Conservation (phyloP, 495 filamentous ascomycete genomes). For the Zalerion maritima region DNA sequence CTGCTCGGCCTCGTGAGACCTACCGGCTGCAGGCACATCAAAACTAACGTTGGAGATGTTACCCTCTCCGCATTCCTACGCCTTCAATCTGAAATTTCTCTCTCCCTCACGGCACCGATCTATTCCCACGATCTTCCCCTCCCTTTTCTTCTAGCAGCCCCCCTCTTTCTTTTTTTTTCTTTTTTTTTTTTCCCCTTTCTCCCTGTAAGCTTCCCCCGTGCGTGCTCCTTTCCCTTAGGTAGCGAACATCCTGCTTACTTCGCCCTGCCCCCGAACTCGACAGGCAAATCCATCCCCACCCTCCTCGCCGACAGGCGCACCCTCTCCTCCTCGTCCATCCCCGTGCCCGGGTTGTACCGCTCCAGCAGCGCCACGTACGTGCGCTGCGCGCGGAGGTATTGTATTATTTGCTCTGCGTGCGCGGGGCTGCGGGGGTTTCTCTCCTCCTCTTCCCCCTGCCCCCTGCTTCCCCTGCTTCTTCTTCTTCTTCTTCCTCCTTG, state of each 20-base stretch:
- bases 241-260: slow-evolving; percentile 1
- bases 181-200: slow-evolving; percentile 6
- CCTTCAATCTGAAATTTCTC: too few species aligned
- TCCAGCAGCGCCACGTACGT: slow-evolving; percentile 67
- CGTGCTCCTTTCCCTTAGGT: background rate
- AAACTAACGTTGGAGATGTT: too few species aligned
- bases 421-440: slow-evolving; percentile 27
- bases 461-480: too few species aligned
- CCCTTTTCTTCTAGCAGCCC: background rate
- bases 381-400: slow-evolving; percentile 70
- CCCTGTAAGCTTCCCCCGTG: slow-evolving; percentile 4
- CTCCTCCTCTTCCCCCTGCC: too few species aligned
- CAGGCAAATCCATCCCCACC: slow-evolving; percentile 79
- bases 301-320: slow-evolving; percentile 70
- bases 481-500: too few species aligned
- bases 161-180: slow-evolving; percentile 3
- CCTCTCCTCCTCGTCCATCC: slow-evolving; percentile 70
- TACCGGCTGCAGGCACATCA: too few species aligned
- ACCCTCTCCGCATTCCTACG: too few species aligned
- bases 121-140: slow-evolving; percentile 3
- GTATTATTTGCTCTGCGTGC: slow-evolving; percentile 59
- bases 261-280: slow-evolving; percentile 21
- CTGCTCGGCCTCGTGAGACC: too few species aligned
- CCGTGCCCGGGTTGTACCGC: slow-evolving; percentile 83
- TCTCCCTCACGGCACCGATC: too few species aligned